Conservation (phyloP, 345 rosid genomes). For the Salix purpurea region DNA sequence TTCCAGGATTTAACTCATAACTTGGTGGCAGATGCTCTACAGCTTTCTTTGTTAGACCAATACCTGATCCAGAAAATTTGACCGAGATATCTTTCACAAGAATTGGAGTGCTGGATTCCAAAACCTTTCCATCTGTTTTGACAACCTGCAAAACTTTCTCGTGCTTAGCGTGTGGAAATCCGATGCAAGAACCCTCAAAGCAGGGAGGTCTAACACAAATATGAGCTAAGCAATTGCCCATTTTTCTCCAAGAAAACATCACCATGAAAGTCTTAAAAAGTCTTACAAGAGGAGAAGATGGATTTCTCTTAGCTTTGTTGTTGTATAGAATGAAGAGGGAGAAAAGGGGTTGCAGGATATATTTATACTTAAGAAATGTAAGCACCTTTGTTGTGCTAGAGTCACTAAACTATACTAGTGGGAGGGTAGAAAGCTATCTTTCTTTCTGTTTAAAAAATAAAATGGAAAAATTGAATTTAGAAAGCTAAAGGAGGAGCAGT, state of each 20-base stretch:
- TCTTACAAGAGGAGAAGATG: neutral
- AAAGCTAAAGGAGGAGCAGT: neutral
- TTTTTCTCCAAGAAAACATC: slow-evolving; percentile 2
- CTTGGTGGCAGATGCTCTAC: slow-evolving; percentile 17
- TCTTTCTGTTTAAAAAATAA: neutral
- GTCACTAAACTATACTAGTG: neutral
- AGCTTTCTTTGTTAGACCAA: slow-evolving; percentile 14
- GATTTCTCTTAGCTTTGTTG: neutral
- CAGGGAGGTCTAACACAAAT: neutral
- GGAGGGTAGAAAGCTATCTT: neutral
- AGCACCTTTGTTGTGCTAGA: neutral
- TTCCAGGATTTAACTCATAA: slow-evolving; percentile 23
- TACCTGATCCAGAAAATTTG: slow-evolving; percentile 19
- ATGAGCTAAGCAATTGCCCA: slow-evolving; percentile 21
- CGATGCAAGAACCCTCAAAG: slow-evolving; percentile 5
- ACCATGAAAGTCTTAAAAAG: neutral
- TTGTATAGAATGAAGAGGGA: neutral
- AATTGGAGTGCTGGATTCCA: slow-evolving; percentile 24
- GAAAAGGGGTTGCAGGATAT: neutral
- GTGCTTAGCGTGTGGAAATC: neutral
- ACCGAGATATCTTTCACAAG: slow-evolving; percentile 26
- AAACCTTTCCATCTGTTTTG: slow-evolving; percentile 30
- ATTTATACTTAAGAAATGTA: neutral
- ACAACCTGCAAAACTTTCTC: slow-evolving; percentile 25
- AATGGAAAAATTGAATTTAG: neutral